These are phyloP conservation scores for Lycium barbarum DNA, from an alignment of 257 asterid species.

Conservation along the genomic window DNA sequence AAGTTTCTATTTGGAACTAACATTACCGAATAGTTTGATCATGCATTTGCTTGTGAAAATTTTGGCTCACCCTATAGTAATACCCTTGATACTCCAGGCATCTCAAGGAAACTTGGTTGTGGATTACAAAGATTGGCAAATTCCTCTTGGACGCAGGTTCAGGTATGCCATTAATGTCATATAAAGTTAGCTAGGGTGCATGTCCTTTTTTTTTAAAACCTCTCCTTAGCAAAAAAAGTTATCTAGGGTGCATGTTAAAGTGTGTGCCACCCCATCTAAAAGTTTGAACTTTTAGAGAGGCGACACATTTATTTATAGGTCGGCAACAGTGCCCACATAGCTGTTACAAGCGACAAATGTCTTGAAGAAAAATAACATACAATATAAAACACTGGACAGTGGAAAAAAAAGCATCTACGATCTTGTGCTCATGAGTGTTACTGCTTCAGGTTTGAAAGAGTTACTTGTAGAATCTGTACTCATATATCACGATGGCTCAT, in stretches of 20 bases:
- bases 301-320: background rate
- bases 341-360: conserved; percentile 25
- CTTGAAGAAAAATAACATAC: background rate
- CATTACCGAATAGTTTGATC: background rate
- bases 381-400: background rate
- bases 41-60: background rate
- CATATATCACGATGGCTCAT: background rate
- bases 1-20: conserved; percentile 12
- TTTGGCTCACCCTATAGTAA: background rate
- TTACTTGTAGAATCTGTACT: background rate
- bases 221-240: no score
- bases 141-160: conserved; percentile 97
- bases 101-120: conserved; percentile 81
- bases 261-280: background rate
- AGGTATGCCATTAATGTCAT: conserved; percentile 57
- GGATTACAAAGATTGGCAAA: conserved; percentile 99
- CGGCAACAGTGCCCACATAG: background rate
- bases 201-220: background rate
- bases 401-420: background rate
- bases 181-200: background rate
- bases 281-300: background rate
- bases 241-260: background rate
- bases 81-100: conserved; percentile 54
- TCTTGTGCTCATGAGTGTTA: background rate
- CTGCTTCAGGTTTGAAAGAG: background rate